Base-by-base conservation (phyloP, 2,329 filamentous ascomycete genomes). In the Ophiostoma fasciatum region DNA sequence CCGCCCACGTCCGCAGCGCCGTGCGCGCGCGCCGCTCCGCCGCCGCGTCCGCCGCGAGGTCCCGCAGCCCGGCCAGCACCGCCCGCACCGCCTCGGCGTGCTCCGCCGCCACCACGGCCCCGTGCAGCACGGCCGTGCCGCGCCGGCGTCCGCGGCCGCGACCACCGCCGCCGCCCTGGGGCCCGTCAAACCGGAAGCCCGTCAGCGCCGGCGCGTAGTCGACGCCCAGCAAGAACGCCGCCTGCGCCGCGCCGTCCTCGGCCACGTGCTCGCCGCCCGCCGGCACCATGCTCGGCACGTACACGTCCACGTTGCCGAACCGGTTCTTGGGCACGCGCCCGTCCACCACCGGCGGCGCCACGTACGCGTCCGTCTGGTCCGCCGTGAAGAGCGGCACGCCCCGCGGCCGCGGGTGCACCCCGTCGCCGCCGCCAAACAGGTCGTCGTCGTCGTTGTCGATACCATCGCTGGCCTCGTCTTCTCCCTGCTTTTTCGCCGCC, bases 291-390 rank as follows among this genome's bases (percentile, higher is more conserved):
- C 75, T 83, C 0, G 83, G 78, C 10, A 94, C 85, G 52, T 88
- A 96, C 27, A 93, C 71, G 49, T 96, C 90, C 40, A 96, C 78
- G 50, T 98, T 98, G 10, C 85, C 85, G 54, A 84, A 98, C 14
- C 79, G 77, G 51, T 98, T 98, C 58, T 83, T 88, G 0, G 90
- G 88, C 2, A 96, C 69, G 11, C 66, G 63, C 1, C 85, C 87
- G 35, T 75, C 60, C 4, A 81, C 63, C 2, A 96, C 77, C 0
- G 84, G 78, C 1, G 83, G 80, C 1, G 88, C 72, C 11, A 71
- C 58, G 54, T 93, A 96, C 0, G 77, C 42, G 12, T 79, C 70
- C 0, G 88, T 83, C 49, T 84, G 75, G 8, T 73, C 66, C 14
- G 64, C 51, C 0, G 63, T 73, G 48, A 71, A 81, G 2, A 78